Percentiles rank a stretch among this genome's conserved stretches.
Conservation (phyloP, 2,329 filamentous ascomycete genomes). For the Alternaria triticina region DNA sequence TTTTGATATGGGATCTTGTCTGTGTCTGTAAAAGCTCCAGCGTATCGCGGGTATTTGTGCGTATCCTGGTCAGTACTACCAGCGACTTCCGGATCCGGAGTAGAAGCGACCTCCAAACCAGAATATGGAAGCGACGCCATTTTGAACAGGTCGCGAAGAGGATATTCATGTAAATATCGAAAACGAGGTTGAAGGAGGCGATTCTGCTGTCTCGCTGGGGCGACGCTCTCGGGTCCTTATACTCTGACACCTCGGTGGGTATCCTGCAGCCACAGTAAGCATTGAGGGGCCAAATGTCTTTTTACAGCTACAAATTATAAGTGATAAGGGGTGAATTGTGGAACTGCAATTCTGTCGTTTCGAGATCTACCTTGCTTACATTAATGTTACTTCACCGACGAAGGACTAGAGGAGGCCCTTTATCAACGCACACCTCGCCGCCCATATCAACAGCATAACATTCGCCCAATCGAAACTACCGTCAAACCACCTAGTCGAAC, state of each 20-base stretch:
- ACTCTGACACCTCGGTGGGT: background rate
- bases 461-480: background rate
- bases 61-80: background rate
- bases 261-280: background rate
- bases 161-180: background rate
- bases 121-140: background rate
- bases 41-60: background rate
- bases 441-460: background rate
- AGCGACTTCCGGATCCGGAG: background rate
- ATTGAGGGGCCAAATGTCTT: background rate
- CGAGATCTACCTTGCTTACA: background rate
- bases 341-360: background rate
- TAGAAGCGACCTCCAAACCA: background rate
- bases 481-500: background rate
- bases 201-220: too few relatives aligned
- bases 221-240: background rate
- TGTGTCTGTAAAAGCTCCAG: background rate
- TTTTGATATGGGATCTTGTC: background rate
- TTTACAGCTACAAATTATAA: background rate
- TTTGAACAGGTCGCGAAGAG: background rate
- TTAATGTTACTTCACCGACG: background rate
- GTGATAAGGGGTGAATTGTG: background rate
- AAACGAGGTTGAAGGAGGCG: background rate
- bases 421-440: background rate
- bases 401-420: background rate